Percentiles rank a stretch among this genome's conserved stretches.
These are phyloP conservation scores for Penicillium italicum DNA, from an alignment of 2,329 filamentous ascomycete species.

Conservation along the genomic window DNA sequence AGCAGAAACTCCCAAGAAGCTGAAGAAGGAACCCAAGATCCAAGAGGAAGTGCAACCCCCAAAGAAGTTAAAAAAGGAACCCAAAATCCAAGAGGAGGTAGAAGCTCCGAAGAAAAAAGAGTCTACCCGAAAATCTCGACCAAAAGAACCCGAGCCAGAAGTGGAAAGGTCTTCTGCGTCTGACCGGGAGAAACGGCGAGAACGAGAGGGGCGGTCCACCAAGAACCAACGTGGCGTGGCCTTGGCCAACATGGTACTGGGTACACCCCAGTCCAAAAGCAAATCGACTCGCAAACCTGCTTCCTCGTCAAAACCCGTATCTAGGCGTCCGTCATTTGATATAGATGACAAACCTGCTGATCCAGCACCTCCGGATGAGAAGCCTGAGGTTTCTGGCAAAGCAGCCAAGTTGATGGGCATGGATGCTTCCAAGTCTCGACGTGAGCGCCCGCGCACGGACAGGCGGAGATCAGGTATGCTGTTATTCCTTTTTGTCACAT, in stretches of 20 bases:
- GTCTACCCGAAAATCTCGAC: constrained; percentile 49
- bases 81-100: constrained; percentile 33
- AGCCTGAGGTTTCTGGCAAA: constrained; percentile 65
- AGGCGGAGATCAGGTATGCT: constrained; percentile 47
- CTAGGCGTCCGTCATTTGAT: constrained; percentile 67
- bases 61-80: constrained; percentile 51
- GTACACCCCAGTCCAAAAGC: constrained; percentile 60
- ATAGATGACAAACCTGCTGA: constrained; percentile 58
- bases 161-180: constrained; percentile 67
- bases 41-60: constrained; percentile 39
- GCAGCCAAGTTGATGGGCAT: constrained; percentile 73
- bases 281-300: constrained; percentile 64
- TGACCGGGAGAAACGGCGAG: constrained; percentile 60
- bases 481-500: no score
- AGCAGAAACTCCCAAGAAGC: constrained; percentile 41
- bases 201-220: constrained; percentile 47
- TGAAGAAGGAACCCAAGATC: constrained; percentile 45
- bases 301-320: constrained; percentile 52
- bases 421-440: constrained; percentile 44
- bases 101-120: constrained; percentile 33
- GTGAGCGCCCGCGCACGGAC: constrained; percentile 50
- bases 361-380: constrained; percentile 67
- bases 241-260: constrained; percentile 62
- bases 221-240: constrained; percentile 58
- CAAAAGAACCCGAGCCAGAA: constrained; percentile 56